Conservation (phyloP, 305 asterid species). For the Rubia tinctorum region DNA sequence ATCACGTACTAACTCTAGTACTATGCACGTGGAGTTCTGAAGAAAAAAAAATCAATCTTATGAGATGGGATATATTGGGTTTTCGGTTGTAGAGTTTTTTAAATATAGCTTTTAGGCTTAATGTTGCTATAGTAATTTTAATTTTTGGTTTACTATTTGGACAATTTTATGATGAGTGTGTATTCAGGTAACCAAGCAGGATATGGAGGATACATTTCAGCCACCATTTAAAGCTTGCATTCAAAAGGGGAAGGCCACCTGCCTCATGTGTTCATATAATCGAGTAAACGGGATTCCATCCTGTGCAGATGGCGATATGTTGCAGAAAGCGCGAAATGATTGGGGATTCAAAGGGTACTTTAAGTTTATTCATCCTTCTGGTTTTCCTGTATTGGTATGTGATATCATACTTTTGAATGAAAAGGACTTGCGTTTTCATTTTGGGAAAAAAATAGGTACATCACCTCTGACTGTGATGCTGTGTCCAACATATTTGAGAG, state of each 20-base stretch:
- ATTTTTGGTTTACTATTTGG: constrained; percentile 14
- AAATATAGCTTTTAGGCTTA: too few species aligned
- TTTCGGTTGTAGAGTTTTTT: too few species aligned
- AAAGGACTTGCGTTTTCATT: constrained; percentile 13
- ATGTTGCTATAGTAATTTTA: too few species aligned
- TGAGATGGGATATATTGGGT: too few species aligned
- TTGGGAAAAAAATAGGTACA: constrained; percentile 49
- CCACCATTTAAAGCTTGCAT: constrained; percentile 83
- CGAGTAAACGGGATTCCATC: constrained; percentile 83
- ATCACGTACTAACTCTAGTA: too few species aligned
- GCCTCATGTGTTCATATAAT: constrained; percentile 95
- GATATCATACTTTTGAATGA: constrained; percentile 4
- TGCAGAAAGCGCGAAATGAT: constrained; percentile 67
- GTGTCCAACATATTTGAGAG: constrained; percentile 77
- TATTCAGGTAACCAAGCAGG: constrained; percentile 74
- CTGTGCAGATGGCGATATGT: constrained; percentile 64
- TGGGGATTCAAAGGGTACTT: constrained; percentile 89
- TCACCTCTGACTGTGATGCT: constrained; percentile 94
- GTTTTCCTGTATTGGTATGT: constrained; percentile 1
- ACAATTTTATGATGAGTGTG: constrained; percentile 12
- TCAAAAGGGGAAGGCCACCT: constrained; percentile 76
- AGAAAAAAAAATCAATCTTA: too few species aligned
- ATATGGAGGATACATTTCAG: constrained; percentile 84
- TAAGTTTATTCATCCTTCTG: constrained; percentile 9
- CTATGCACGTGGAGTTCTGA: too few species aligned